These are phyloP conservation scores for Exophiala oligosperma DNA, from an alignment of 2,329 filamentous ascomycete genomes.

Conservation along the genomic window DNA sequence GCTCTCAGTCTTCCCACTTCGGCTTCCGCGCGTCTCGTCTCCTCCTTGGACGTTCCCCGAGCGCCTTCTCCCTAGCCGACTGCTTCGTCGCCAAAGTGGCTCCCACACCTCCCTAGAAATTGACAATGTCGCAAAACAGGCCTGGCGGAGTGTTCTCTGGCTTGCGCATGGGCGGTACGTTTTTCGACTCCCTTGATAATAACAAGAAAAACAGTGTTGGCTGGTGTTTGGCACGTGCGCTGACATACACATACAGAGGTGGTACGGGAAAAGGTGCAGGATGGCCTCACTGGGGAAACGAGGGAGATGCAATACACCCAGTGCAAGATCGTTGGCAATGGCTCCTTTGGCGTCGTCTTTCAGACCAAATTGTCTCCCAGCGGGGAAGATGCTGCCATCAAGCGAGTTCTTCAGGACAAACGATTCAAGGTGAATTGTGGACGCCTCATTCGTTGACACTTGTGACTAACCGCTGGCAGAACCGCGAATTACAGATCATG, in stretches of 20 bases:
- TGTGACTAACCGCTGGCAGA: slow-evolving; percentile 58
- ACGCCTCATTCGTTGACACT: not conserved
- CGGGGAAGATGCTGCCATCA: slow-evolving; percentile 97
- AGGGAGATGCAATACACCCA: slow-evolving; percentile 97
- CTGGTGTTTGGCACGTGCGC: slow-evolving; percentile 23
- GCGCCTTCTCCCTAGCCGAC: slow-evolving; percentile 9
- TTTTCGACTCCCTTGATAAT: slow-evolving; percentile 29
- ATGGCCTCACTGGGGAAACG: slow-evolving; percentile 94
- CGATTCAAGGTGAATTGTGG: slow-evolving; percentile 80
- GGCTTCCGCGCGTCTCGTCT: slow-evolving; percentile 18
- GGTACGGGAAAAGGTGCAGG: slow-evolving; percentile 97
- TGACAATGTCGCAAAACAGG: slow-evolving; percentile 82
- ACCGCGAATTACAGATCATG: slow-evolving; percentile 99
- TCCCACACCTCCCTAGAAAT: slow-evolving; percentile 30
- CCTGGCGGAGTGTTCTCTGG: slow-evolving; percentile 77
- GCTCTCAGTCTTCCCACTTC: slow-evolving; percentile 5
- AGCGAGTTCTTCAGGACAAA: slow-evolving; percentile 98
- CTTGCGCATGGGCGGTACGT: slow-evolving; percentile 96
- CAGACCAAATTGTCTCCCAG: slow-evolving; percentile 98
- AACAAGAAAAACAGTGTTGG: slow-evolving; percentile 1
- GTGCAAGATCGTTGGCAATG: slow-evolving; percentile 99
- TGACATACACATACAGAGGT: slow-evolving; percentile 65
- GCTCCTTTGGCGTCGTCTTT: slow-evolving; percentile 97
- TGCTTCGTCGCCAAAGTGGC: slow-evolving; percentile 28
- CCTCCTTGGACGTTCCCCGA: slow-evolving; percentile 9